A percentile compares a stretch with the other conserved stretches of the same genome.
phyloP scores from a whole-genome alignment of 2,329 filamentous ascomycete species.

The Aspergillus aculeatus region DNA sequence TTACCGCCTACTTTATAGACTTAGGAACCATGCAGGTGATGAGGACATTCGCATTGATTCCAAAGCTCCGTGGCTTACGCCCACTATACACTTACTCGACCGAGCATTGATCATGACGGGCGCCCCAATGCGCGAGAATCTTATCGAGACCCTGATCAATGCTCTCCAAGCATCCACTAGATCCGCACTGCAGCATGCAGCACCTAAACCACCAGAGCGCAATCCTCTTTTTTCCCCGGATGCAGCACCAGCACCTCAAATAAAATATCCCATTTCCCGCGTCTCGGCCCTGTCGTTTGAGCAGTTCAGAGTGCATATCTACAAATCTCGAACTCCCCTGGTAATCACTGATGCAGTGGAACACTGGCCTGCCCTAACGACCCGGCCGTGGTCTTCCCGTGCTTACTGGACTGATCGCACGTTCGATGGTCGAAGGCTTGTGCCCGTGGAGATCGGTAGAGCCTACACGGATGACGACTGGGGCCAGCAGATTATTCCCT shows the following conservation, averaged over 20 bases:
- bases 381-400: conserved; percentile 68
- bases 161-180: conserved; percentile 28
- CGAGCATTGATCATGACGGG: conserved; percentile 74
- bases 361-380: conserved; percentile 74
- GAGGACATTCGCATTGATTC: conserved; percentile 13
- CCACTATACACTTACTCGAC: conserved; percentile 67
- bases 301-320: conserved; percentile 62
- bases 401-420: conserved; percentile 73
- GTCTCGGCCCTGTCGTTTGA: conserved; percentile 54
- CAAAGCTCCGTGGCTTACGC: conserved; percentile 50
- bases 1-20: conserved; percentile 16
- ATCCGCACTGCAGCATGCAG: neutral
- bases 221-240: conserved; percentile 35
- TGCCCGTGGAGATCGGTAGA: conserved; percentile 81
- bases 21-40: conserved; percentile 11
- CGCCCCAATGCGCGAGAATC: conserved; percentile 55
- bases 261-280: conserved; percentile 40
- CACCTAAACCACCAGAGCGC: conserved; percentile 4
- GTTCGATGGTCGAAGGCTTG: conserved; percentile 71
- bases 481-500: conserved; percentile 77
- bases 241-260: conserved; percentile 31
- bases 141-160: conserved; percentile 40
- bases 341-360: conserved; percentile 66
- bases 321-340: conserved; percentile 55
- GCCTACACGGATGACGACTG: conserved; percentile 85